Evolutionary conservation across 176 grass and related monocot genomes (phyloP), one percentile per base, ranked within the genome.

Genomic region (Ensete glaucum): DNA sequence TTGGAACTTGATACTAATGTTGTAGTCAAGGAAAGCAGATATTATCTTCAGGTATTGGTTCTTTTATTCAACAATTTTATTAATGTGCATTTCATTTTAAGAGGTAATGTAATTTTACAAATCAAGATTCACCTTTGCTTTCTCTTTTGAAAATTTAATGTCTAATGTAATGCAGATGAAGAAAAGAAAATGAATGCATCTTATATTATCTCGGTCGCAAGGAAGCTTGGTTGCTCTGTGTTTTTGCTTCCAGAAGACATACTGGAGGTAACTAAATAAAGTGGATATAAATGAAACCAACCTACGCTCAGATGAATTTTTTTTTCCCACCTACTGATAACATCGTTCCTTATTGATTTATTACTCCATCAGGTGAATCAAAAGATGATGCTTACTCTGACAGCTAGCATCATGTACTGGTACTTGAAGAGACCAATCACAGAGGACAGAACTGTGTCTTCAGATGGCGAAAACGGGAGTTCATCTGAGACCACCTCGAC

Each of bases 371-470:
- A 98, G 94, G 94, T 98, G 74, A 98, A 93, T 80, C 94, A 93
- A 84, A 98, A 98, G 76, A 98, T 93, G 94, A 89, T 91, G 71
- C 80, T 98, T 55, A 91, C 94, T 19, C 83, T 98, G 78, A 93
- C 88, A 29, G 94, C 94, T 73, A 98, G 88, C 79, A 93, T 98
- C 72, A 98, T 98, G 94, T 91, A 98, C 71, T 98, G 94, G 94
- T 83, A 87, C 84, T 87, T 93, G 80, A 98, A 85, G 85, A 93
- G 80, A 22, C 90, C 94, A 82, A 57, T 76, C 9, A 25, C 50
- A 22, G 75, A 79, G 22, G 75, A 68, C 3, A 73, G 55, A 82
- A 85, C 90, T 63, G 78, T 73, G 71, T 65, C 81, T 23, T 60
- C 81, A 17, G 83, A 93, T 71, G 72, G 79, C 24, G 90, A 93